These are phyloP conservation scores for Fusarium xylarioides DNA, from an alignment of 2,329 filamentous ascomycete species.

Conservation along the genomic window DNA sequence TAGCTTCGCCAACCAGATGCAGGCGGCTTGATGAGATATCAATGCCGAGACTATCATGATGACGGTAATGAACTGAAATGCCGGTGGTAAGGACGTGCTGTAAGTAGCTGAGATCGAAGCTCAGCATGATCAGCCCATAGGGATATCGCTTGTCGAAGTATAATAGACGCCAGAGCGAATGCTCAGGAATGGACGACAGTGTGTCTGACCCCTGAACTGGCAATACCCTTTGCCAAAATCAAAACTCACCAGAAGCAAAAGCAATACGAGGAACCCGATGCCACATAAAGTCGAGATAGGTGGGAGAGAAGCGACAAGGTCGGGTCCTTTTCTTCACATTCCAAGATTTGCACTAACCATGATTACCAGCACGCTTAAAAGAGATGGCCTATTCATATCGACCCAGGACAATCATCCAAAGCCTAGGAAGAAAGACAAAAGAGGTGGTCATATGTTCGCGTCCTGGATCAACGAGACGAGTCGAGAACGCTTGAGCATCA, in stretches of 20 bases:
- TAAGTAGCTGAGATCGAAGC: not conserved
- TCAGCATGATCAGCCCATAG: not conserved
- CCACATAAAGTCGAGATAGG: constrained; percentile 12
- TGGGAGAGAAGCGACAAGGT: constrained; percentile 4
- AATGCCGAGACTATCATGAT: constrained; percentile 10
- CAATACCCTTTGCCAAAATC: not conserved
- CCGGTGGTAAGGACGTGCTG: not conserved
- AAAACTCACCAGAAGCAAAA: not conserved
- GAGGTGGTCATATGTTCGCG: constrained; percentile 15
- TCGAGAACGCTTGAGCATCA: constrained; percentile 26
- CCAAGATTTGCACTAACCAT: not conserved
- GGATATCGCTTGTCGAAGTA: not conserved
- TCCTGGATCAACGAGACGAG: constrained; percentile 26
- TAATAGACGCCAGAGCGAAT: not conserved
- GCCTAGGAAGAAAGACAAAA: not conserved
- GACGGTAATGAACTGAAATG: not conserved
- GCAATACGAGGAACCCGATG: constrained; percentile 6
- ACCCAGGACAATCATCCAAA: not conserved
- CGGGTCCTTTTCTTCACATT: not conserved
- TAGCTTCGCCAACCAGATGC: constrained; percentile 34
- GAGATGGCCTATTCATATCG: not conserved
- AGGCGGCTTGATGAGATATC: not conserved
- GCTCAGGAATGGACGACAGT: not conserved
- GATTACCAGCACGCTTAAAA: not conserved
- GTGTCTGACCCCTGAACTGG: not conserved